Evolutionary conservation across 2,329 filamentous ascomycete species (phyloP), one percentile per base, ranked within the genome.

Genomic region (Blastomyces percursus): DNA sequence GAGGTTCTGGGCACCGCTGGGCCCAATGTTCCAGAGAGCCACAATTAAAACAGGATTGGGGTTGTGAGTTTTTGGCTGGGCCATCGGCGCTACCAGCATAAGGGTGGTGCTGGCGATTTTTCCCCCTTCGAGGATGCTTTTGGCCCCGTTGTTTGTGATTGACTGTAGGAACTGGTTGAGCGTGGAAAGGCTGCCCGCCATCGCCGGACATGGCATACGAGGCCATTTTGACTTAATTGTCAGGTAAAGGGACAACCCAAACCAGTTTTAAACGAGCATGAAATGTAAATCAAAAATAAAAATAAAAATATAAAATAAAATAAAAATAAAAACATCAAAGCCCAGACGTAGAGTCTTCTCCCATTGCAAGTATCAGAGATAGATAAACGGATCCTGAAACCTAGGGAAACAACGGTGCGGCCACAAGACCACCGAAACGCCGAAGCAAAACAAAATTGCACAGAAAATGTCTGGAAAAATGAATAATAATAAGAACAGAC

Each of bases 21-120:
- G 71, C 72, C 66, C 69, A 70, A 64, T 75, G 73, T 24, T 69
- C 67, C 9, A 62, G 61, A 52, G 70, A 67, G 12, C 73, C 73
- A 65, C 73, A 75, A 63, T 74, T 74, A 61, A 69, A 75, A 56
- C 73, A 74, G 42, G 69, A 65, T 30, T 70, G 69, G 24, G 64
- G 52, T 38, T 65, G 62, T 52, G 64, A 32, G 44, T 57, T 55
- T 21, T 62, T 63, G 30, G 48, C 44, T 12, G 62, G 48, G 54
- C 50, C 59, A 61, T 63, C 60, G 14, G 60, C 8, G 21, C 64
- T 56, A 21, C 61, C 60, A n/a, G 27, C 16, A 48, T 42, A 58
- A 6, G 59, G 54, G 57, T 65, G 62, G 24, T 62, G 44, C 19
- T 64, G 62, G 46, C 62, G 62, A 38, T 63, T 59, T 42, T 70